A percentile compares a stretch with the other conserved stretches of the same genome.
These are phyloP conservation scores for Sindora glabra DNA, from an alignment of 306 rosid species.

Conservation along the genomic window DNA sequence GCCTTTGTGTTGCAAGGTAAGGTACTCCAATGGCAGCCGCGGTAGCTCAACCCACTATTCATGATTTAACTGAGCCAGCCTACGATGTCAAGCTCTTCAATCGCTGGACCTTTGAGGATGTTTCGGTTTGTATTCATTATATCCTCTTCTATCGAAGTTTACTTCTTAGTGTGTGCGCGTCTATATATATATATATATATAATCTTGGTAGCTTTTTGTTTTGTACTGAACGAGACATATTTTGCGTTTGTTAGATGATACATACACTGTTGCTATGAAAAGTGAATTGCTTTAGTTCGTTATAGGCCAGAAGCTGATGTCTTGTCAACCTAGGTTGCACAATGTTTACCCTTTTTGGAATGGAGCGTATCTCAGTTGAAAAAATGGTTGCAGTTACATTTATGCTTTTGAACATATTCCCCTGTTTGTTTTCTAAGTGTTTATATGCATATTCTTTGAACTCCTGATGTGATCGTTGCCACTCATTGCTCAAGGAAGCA, in stretches of 20 bases:
- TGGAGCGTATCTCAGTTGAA: too few species aligned
- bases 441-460: neutral
- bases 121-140: constrained; percentile 5
- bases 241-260: neutral
- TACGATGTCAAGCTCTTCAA: constrained; percentile 30
- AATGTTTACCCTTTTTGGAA: too few species aligned
- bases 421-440: neutral
- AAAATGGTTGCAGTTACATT: too few species aligned
- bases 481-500: neutral
- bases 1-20: neutral
- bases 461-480: neutral
- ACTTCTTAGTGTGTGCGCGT: too few species aligned
- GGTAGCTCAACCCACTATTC: neutral
- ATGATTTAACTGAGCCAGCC: neutral
- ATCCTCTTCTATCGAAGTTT: too few species aligned
- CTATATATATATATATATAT: too few species aligned
- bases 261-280: neutral
- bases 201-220: too few species aligned
- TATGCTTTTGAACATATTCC: neutral
- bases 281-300: neutral
- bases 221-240: neutral
- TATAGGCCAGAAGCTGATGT: too few species aligned
- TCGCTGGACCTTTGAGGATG: constrained; percentile 25
- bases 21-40: constrained; percentile 3
- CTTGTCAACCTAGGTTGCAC: too few species aligned